Conservation (phyloP, 345 rosid genomes). For the Citropsis articulata region DNA sequence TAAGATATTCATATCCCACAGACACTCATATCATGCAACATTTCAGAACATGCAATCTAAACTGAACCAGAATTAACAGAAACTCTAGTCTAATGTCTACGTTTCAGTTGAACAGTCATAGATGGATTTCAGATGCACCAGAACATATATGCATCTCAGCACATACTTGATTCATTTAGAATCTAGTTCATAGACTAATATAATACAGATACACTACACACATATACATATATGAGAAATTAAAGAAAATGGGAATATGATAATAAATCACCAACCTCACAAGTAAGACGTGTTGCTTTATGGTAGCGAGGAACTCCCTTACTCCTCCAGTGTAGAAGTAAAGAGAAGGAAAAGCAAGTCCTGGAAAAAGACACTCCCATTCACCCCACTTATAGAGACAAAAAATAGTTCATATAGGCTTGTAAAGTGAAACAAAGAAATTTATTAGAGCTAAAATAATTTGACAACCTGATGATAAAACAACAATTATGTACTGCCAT, state of each 20-base stretch:
- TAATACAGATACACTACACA: background rate
- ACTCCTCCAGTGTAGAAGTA: constrained; percentile 96
- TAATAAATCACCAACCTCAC: constrained; percentile 56
- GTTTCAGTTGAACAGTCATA: background rate
- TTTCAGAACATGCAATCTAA: background rate
- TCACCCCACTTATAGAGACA: background rate
- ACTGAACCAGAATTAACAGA: background rate
- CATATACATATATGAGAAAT: background rate
- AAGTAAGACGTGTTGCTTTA: constrained; percentile 82
- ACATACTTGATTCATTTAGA: background rate
- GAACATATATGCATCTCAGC: background rate
- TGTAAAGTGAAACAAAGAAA: background rate
- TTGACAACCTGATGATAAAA: constrained; percentile 74
- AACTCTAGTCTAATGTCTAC: background rate
- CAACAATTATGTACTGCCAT: constrained; percentile 92
- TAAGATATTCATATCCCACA: background rate
- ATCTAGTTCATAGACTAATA: background rate
- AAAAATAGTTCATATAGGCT: background rate
- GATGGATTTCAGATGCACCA: background rate
- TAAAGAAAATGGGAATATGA: background rate
- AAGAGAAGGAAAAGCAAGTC: constrained; percentile 89
- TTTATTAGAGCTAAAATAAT: background rate
- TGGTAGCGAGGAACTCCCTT: constrained; percentile 74
- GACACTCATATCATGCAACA: background rate
- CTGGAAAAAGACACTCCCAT: constrained; percentile 40